Evolutionary conservation across 2,329 filamentous ascomycete species (phyloP).

Genomic region (Plectosphaerella plurivora): DNA sequence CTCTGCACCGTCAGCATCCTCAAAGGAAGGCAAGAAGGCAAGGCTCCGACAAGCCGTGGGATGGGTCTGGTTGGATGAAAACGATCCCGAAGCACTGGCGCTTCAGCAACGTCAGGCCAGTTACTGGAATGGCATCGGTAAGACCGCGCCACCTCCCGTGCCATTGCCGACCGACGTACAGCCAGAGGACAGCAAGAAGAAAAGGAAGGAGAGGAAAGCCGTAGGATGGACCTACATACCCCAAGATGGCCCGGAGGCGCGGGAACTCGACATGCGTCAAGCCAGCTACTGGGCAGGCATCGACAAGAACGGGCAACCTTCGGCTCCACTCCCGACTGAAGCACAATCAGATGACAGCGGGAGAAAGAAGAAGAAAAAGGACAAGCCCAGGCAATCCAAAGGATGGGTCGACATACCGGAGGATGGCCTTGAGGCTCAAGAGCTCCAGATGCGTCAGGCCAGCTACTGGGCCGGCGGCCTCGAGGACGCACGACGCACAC

Average conservation of each 20-base stretch:
- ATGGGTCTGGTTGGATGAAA: no score
- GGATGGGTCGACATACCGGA: not conserved
- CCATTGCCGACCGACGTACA: no score
- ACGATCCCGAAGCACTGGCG: no score
- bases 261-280: not conserved
- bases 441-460: not conserved
- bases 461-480: not conserved
- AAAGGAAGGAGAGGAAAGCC: not conserved
- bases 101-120: no score
- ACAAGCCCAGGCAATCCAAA: not conserved
- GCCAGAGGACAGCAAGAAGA: not conserved
- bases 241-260: not conserved
- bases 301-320: no score
- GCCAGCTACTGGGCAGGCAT: not conserved
- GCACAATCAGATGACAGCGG: no score
- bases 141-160: no score
- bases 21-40: not conserved
- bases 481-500: no score
- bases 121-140: no score
- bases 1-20: not conserved
- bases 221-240: not conserved
- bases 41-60: no score
- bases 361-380: not conserved
- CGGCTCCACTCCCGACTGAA: no score
- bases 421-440: not conserved